Evolutionary conservation across 1,139 yeast species (phyloP).

Genomic region (Entelexis paramagnoliae): DNA sequence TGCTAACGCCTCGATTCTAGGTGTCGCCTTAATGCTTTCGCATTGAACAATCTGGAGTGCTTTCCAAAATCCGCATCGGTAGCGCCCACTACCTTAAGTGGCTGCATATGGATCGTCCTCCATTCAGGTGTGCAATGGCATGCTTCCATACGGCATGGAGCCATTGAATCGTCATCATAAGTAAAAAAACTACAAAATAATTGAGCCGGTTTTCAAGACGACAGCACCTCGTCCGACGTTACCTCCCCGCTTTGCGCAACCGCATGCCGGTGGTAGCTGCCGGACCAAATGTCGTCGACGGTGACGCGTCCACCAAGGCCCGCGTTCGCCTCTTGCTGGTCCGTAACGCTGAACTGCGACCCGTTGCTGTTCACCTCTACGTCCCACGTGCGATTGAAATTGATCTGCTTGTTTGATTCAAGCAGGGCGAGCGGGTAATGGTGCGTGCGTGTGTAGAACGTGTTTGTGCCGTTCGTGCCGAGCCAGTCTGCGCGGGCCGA

Average conservation of each 20-base stretch:
- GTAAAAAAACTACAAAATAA: too few relatives aligned
- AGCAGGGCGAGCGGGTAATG: slow-evolving; percentile 5
- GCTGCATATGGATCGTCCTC: too few relatives aligned
- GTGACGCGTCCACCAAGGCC: neutral
- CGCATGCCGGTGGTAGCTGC: slow-evolving; percentile 12
- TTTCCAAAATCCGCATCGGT: too few relatives aligned
- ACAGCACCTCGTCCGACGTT: neutral
- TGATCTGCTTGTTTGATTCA: neutral
- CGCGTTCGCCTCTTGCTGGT: slow-evolving; percentile 1
- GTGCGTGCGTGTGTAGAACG: slow-evolving; percentile 1
- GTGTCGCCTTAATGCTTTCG: too few relatives aligned
- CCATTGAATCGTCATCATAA: too few relatives aligned
- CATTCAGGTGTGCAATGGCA: too few relatives aligned
- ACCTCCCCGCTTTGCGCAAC: neutral
- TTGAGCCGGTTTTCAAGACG: too few relatives aligned
- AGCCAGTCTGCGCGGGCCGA: neutral
- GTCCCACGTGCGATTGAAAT: slow-evolving; percentile 8
- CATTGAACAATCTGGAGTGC: too few relatives aligned
- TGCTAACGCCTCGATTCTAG: too few relatives aligned
- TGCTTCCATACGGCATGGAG: too few relatives aligned
- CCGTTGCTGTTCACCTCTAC: slow-evolving; percentile 10
- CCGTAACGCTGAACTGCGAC: neutral
- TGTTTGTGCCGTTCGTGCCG: slow-evolving; percentile 1
- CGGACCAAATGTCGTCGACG: slow-evolving; percentile 6
- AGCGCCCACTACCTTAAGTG: too few relatives aligned